Conservation (phyloP, 129 eudicot species). For the Flaveria sonorensis region DNA sequence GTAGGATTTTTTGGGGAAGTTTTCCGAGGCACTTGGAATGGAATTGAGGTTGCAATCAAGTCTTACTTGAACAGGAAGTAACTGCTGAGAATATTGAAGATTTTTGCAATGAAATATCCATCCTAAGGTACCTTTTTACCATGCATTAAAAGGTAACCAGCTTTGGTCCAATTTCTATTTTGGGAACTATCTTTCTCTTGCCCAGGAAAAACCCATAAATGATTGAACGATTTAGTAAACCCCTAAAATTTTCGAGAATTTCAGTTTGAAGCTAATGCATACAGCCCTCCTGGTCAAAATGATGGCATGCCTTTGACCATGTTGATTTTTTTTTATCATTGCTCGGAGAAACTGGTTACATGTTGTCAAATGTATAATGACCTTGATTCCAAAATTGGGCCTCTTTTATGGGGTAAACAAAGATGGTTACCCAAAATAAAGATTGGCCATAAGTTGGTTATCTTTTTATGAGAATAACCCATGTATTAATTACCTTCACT, state of each 20-base stretch:
- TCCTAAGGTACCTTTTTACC: conserved; percentile 58
- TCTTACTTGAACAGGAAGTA: conserved; percentile 81
- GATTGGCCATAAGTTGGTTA: not conserved
- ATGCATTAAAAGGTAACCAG: conserved; percentile 2
- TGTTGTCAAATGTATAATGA: not conserved
- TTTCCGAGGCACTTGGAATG: conserved; percentile 92
- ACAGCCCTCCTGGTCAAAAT: not conserved
- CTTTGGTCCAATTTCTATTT: not conserved
- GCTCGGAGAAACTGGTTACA: not conserved
- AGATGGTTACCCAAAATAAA: not conserved
- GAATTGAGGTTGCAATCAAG: conserved; percentile 86
- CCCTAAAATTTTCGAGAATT: not conserved
- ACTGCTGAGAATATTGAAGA: conserved; percentile 85
- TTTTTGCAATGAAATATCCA: conserved; percentile 87
- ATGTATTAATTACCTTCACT: not conserved
- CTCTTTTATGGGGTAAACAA: not conserved
- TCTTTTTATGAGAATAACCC: not conserved
- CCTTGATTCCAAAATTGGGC: not conserved
- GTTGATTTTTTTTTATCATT: not conserved
- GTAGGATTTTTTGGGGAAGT: conserved; percentile 96
- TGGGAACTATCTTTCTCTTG: not conserved
- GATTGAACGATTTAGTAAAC: not conserved
- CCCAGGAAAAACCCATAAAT: not conserved
- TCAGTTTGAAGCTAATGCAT: not conserved
- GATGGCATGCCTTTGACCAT: not conserved